Conservation (phyloP, 116 monocot species). For the Iris pallida region DNA sequence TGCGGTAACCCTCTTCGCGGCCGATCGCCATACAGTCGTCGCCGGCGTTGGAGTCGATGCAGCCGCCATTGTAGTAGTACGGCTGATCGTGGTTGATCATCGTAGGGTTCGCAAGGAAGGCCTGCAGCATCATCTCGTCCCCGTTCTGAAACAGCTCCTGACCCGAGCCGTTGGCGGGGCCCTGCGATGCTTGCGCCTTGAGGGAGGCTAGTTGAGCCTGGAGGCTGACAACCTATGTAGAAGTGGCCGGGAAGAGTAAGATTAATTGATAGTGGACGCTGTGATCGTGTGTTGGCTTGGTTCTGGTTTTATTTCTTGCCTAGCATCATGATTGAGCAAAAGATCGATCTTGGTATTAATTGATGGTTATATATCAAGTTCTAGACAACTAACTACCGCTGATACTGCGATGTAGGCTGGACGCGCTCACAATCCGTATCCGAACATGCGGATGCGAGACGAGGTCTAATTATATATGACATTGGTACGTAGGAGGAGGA, state of each 20-base stretch:
- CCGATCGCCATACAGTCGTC: neutral
- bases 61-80: too few relatives aligned
- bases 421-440: too few relatives aligned
- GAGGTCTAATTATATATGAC: too few relatives aligned
- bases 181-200: slow-evolving; percentile 1
- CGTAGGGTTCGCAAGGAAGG: slow-evolving; percentile 2
- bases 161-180: neutral
- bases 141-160: neutral
- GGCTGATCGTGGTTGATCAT: neutral
- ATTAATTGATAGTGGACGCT: too few relatives aligned
- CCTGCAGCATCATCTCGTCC: neutral
- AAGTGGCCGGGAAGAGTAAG: neutral
- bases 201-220: slow-evolving; percentile 10
- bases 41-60: too few relatives aligned
- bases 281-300: too few relatives aligned
- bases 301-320: too few relatives aligned
- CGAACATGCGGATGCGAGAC: too few relatives aligned
- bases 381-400: too few relatives aligned
- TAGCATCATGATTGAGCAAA: too few relatives aligned
- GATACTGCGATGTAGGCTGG: too few relatives aligned
- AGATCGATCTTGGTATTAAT: too few relatives aligned
- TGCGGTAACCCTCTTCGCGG: neutral
- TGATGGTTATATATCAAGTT: neutral
- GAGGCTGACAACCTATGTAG: slow-evolving; percentile 6
- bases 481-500: neutral